A percentile compares a stretch with the other conserved stretches of the same genome.
These are phyloP conservation scores for Coelastrella sp. DNA, from an alignment of 139 green algal genomes.

Conservation along the genomic window DNA sequence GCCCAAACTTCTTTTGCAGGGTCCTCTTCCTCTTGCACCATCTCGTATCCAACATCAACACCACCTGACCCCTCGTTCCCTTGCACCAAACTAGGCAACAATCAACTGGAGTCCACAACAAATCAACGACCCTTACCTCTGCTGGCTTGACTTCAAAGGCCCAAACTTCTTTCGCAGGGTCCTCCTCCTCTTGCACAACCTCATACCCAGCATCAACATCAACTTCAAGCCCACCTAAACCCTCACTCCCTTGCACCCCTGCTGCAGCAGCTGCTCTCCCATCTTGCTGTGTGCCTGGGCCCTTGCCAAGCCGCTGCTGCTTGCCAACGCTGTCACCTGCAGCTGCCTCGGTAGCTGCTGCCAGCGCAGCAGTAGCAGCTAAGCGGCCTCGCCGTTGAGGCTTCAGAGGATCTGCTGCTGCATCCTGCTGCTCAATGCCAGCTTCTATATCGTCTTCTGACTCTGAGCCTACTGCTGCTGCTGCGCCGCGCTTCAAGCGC, in stretches of 20 bases:
- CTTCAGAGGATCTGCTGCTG: background rate
- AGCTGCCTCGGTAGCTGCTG: slow-evolving; percentile 32
- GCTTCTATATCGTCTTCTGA: background rate
- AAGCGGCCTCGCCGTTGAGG: slow-evolving; percentile 10
- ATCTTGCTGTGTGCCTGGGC: too few relatives aligned
- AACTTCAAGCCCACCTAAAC: background rate
- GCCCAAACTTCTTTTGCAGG: too few relatives aligned
- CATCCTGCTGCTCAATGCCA: slow-evolving; percentile 11
- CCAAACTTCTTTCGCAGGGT: slow-evolving; percentile 73
- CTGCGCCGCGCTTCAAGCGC: background rate
- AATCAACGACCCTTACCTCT: slow-evolving; percentile 54
- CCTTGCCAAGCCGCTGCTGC: background rate
- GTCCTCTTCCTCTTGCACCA: too few relatives aligned
- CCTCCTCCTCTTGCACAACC: slow-evolving; percentile 62
- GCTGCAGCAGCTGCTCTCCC: background rate
- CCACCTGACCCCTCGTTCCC: too few relatives aligned
- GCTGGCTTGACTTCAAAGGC: slow-evolving; percentile 83
- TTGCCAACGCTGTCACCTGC: background rate
- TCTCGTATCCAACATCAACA: too few relatives aligned
- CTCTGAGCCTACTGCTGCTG: slow-evolving; percentile 1
- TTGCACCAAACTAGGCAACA: too few relatives aligned
- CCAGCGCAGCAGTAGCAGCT: slow-evolving; percentile 35
- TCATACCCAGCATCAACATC: slow-evolving; percentile 36
- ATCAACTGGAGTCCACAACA: too few relatives aligned
- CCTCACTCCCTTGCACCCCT: background rate